Evolutionary conservation across 1,284 basidiomycete genomes (phyloP), one percentile per base, ranked within the genome.

Genomic region (Apiotrichum gamsii): DNA sequence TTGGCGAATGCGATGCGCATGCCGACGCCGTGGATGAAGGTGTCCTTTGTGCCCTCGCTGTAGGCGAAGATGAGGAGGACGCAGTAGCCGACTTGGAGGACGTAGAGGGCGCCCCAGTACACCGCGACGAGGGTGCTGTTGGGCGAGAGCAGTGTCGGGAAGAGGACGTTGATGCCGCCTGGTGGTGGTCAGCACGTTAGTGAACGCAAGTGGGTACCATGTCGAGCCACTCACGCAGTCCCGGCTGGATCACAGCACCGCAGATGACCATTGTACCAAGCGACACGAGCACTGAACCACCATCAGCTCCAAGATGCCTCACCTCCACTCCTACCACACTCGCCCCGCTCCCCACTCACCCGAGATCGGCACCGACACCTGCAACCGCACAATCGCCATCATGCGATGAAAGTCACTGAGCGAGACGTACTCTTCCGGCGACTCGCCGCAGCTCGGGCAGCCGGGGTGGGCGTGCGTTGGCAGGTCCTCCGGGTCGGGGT

Each of bases 31-130:
- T 85, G 81, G 1, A 83, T 77, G 8, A 88, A 69, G 0, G 84
- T 79, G 44, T 72, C 76, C 80, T 90, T 91, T 10, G 88, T 91
- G 62, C 87, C 85, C 0, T 80, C 75, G 49, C 82, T 85, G n/a
- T 78, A 75, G 0, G 81, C 81, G 2, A 85, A 58, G 1, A 88
- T 79, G 4, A 93, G 75, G 15, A 89, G 72, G 4, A 87, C 56
- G 50, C 88, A 90, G 61, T 90, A 89, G 0, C 85, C 88, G 42
- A 91, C 76, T 66, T 85, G 58, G 25, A 69, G 47, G 1, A 65
- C 51, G 52, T 72, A 75, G 5, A 72, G 52, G 14, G 72, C 28
- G 9, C 67, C 69, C 52, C 88, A 77, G 67, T 88, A 93, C 11
- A 81, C 62, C 0, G 79, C 79, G 14, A 90, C 77, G 52, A 86